These are phyloP conservation scores for Phytomonas francai DNA, from an alignment of 208 protist species.

Conservation along the genomic window DNA sequence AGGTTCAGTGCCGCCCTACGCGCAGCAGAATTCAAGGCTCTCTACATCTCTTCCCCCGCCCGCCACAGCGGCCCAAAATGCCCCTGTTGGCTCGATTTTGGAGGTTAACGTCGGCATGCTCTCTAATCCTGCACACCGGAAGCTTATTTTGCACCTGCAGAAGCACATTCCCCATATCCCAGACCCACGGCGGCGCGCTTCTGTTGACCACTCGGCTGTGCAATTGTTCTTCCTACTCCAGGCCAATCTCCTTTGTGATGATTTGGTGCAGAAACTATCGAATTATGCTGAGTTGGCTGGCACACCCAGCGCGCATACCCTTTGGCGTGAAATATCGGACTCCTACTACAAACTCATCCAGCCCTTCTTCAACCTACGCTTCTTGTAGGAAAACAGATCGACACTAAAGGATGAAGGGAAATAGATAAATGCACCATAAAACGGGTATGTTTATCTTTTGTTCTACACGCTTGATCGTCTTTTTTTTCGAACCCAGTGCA, in stretches of 20 bases:
- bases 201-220: conserved; percentile 40
- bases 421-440: not conserved
- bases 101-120: conserved; percentile 13
- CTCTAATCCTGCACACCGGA: conserved; percentile 11
- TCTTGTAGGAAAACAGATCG: conserved; percentile 20
- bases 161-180: conserved; percentile 26
- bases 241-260: conserved; percentile 26
- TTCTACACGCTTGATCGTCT: too few species aligned
- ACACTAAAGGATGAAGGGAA: not conserved
- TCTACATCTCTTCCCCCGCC: not conserved
- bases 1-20: not conserved
- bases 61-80: conserved; percentile 10
- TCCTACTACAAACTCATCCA: conserved; percentile 35
- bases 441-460: not conserved
- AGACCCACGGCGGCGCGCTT: conserved; percentile 28
- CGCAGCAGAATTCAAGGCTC: conserved; percentile 2
- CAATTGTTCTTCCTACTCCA: conserved; percentile 48
- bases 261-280: conserved; percentile 31
- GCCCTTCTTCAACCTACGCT: conserved; percentile 44
- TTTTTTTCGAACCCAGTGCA: not conserved
- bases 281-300: conserved; percentile 38
- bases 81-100: conserved; percentile 1
- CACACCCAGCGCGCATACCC: conserved; percentile 25
- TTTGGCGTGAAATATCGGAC: conserved; percentile 36
- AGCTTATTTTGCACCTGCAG: conserved; percentile 30